Evolutionary conservation across 2,329 filamentous ascomycete species (phyloP).

Genomic region (Mariannaea sp.): DNA sequence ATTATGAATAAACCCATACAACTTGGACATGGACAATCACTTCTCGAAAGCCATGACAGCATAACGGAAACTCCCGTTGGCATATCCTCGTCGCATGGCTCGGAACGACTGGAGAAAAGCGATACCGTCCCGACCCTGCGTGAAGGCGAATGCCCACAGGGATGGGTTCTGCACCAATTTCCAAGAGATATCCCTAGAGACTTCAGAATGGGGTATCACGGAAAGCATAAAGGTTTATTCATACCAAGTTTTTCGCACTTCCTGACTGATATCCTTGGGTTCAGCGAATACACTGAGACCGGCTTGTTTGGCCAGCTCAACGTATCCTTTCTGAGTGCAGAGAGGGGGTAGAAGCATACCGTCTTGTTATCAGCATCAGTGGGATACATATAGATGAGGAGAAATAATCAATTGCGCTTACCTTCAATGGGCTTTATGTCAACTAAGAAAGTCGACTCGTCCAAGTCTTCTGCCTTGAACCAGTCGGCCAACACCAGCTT

Average conservation of each 20-base stretch:
- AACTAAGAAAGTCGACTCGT: constrained; percentile 49
- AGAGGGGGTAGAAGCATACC: constrained; percentile 65
- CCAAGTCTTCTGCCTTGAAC: constrained; percentile 60
- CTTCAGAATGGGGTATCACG: not conserved
- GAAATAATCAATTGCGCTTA: constrained; percentile 25
- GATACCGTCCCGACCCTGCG: constrained; percentile 63
- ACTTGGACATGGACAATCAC: not conserved
- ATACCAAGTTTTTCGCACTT: constrained; percentile 65
- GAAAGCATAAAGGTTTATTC: constrained; percentile 18
- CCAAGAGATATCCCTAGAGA: constrained; percentile 65
- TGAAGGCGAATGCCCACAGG: constrained; percentile 64
- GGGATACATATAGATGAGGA: no score
- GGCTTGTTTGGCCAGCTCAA: constrained; percentile 53
- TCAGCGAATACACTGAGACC: constrained; percentile 51
- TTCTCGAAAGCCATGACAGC: constrained; percentile 63
- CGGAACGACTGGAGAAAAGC: constrained; percentile 65
- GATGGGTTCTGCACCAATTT: constrained; percentile 62
- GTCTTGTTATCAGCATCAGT: constrained; percentile 43
- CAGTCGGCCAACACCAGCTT: constrained; percentile 64
- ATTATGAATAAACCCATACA: no score
- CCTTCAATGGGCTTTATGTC: constrained; percentile 66
- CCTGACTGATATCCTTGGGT: constrained; percentile 61
- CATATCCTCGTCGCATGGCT: constrained; percentile 64
- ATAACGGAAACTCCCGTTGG: constrained; percentile 62
- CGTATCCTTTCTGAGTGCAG: constrained; percentile 58